Percentiles rank a stretch among this genome's conserved stretches.
Conservation (phyloP, 768 basidiomycete genomes). For the Hygrophorus russula region DNA sequence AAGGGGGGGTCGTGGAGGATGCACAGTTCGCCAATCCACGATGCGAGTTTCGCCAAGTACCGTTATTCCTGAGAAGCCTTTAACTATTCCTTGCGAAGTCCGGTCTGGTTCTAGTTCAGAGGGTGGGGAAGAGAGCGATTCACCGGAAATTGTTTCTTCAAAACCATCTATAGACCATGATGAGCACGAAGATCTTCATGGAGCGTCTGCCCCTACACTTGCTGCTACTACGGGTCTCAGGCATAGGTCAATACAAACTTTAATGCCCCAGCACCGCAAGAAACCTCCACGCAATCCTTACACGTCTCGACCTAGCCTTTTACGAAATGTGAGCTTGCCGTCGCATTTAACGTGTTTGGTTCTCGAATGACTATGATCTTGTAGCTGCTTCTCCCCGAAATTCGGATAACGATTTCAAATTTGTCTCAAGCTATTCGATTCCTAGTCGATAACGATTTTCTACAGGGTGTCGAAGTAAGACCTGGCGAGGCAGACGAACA, state of each 20-base stretch:
- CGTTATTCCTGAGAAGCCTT: no score
- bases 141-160: slow-evolving; percentile 4
- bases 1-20: not conserved
- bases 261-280: slow-evolving; percentile 29
- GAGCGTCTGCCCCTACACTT: not conserved
- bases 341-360: not conserved
- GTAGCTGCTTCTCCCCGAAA: slow-evolving; percentile 77
- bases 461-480: slow-evolving; percentile 65
- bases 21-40: no score
- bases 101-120: not conserved
- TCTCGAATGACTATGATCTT: slow-evolving; percentile 4
- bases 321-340: slow-evolving; percentile 57
- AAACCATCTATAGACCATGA: slow-evolving; percentile 3
- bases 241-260: not conserved
- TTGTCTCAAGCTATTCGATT: slow-evolving; percentile 89
- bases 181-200: not conserved
- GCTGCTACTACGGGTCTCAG: not conserved
- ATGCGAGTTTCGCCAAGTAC: not conserved
- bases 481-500: slow-evolving; percentile 65
- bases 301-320: slow-evolving; percentile 51
- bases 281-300: slow-evolving; percentile 53
- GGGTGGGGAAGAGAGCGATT: slow-evolving; percentile 1
- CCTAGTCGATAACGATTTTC: slow-evolving; percentile 81
- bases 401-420: slow-evolving; percentile 81
- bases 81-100: no score